Base-by-base conservation (phyloP, 1,284 basidiomycete species). In the Tilletia horrida region DNA sequence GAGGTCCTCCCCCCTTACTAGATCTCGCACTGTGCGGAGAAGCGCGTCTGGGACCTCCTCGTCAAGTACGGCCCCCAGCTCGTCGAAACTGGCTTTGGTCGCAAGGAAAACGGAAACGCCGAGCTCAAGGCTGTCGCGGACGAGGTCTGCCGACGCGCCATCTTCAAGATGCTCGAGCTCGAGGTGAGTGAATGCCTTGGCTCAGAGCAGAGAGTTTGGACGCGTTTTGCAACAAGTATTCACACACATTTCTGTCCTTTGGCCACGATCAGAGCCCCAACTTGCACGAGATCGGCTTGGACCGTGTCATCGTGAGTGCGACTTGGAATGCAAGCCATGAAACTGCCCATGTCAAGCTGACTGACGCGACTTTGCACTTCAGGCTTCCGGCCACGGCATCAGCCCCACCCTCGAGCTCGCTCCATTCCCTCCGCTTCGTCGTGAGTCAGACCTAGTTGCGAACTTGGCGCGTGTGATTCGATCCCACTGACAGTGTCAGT, bases 211-310 rank as follows among this genome's bases (percentile, higher is more conserved):
- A n/a, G n/a, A n/a, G n/a, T n/a, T n/a, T n/a, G n/a, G n/a, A n/a
- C n/a, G n/a, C n/a, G n/a, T n/a, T n/a, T n/a, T n/a, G n/a, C n/a
- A n/a, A n/a, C n/a, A n/a, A n/a, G n/a, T n/a, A n/a, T n/a, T n/a
- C n/a, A n/a, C n/a, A n/a, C n/a, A n/a, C n/a, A n/a, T n/a, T n/a
- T n/a, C n/a, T n/a, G n/a, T n/a, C n/a, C n/a, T n/a, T n/a, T n/a
- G n/a, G 4, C 35, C 11, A 11, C 11, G 35, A 40, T 40, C 35
- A 40, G 77, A 80, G 83, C 40, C 82, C 82, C 66, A 84, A 84
- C 80, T 73, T 84, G 67, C 84, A 84, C 81, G 83, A 84, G 74
- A 83, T 84, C 63, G 81, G 82, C 55, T 78, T 84, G n/a, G 84
- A 84, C 80, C 81, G 84, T 67, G 83, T 84, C 57, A 84, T 84